These are phyloP conservation scores for Mycena alexandri DNA, from an alignment of 768 basidiomycete genomes.

Conservation along the genomic window DNA sequence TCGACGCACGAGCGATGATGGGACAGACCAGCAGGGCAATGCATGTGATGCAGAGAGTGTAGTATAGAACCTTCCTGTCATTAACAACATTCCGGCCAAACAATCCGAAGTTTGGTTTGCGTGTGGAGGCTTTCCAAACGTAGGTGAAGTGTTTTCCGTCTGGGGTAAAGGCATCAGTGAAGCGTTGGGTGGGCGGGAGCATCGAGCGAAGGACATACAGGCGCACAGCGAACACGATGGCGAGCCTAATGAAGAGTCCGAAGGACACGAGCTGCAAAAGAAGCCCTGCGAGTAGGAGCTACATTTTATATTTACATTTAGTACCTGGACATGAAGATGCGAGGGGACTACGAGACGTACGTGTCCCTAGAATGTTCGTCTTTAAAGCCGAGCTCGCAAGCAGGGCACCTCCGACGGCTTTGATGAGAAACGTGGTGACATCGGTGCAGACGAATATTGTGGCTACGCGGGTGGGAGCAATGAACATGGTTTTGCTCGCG, in stretches of 20 bases:
- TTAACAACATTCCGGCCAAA: neutral
- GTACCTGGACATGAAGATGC: neutral
- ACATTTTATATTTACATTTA: too few species aligned
- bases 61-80: neutral
- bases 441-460: constrained; percentile 16
- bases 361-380: constrained; percentile 3
- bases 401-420: constrained; percentile 3
- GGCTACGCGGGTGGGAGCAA: constrained; percentile 15
- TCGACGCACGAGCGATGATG: too few species aligned
- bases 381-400: neutral
- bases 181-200: too few species aligned
- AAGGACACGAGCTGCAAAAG: constrained; percentile 7
- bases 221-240: neutral
- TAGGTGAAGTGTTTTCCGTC: too few species aligned
- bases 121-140: neutral
- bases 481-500: constrained; percentile 15
- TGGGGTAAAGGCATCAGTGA: too few species aligned
- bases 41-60: constrained; percentile 3
- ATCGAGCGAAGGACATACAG: too few species aligned
- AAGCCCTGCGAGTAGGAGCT: neutral
- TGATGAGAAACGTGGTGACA: neutral
- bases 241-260: neutral
- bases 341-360: neutral
- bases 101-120: neutral
- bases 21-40: neutral